Conservation (phyloP, 2,329 filamentous ascomycete species). For the Fusarium domesticum region DNA sequence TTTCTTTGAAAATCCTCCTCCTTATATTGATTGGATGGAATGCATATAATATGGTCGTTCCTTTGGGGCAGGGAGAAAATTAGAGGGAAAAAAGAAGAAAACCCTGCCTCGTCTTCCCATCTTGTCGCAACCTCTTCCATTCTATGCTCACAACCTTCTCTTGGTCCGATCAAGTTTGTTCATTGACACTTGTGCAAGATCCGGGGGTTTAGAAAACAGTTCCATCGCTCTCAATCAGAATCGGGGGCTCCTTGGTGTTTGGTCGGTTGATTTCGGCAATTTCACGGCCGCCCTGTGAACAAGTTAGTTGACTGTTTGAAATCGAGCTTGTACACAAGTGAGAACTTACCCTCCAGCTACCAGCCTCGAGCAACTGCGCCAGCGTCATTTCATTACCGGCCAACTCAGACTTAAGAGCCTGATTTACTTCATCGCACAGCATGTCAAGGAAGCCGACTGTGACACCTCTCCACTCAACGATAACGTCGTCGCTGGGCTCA, state of each 20-base stretch:
- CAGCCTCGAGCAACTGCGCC: conserved; percentile 89
- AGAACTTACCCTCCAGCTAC: conserved; percentile 86
- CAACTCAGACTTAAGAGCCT: conserved; percentile 50
- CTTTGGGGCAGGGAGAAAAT: too few species aligned
- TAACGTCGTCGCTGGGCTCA: conserved; percentile 56
- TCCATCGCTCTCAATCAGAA: conserved; percentile 93
- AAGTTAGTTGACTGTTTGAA: conserved; percentile 13
- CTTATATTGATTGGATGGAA: too few species aligned
- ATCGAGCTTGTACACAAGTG: too few species aligned
- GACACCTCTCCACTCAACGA: conserved; percentile 64
- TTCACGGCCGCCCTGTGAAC: conserved; percentile 77
- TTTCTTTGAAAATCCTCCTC: too few species aligned
- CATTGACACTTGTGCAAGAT: conserved; percentile 20
- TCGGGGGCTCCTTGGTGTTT: conserved; percentile 94
- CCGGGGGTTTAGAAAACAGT: conserved; percentile 72
- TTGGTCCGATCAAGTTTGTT: conserved; percentile 21
- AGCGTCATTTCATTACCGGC: conserved; percentile 70
- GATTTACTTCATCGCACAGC: conserved; percentile 43
- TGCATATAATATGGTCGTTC: too few species aligned
- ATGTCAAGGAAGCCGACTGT: conserved; percentile 59
- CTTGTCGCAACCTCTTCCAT: conserved; percentile 13
- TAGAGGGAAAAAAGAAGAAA: conserved; percentile 8
- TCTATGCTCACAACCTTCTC: conserved; percentile 8
- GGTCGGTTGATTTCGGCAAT: conserved; percentile 93
- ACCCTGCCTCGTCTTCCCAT: conserved; percentile 16